These are phyloP conservation scores for Berkeleyomyces basicola DNA, from an alignment of 2,329 filamentous ascomycete genomes.

Conservation along the genomic window DNA sequence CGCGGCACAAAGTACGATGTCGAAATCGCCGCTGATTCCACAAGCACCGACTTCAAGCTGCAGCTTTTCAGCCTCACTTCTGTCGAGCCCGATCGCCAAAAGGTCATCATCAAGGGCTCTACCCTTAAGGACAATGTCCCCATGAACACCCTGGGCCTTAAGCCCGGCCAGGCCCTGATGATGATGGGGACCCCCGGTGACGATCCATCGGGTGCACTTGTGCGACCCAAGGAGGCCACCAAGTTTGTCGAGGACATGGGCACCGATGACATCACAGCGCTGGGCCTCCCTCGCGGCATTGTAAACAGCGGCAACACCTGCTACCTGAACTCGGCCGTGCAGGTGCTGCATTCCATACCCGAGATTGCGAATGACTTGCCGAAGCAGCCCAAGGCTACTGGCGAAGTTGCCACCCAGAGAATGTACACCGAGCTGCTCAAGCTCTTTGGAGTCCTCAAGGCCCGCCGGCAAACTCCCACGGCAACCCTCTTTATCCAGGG, in stretches of 20 bases:
- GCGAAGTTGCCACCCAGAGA: conserved; percentile 16
- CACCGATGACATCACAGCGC: conserved; percentile 68
- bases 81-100: conserved; percentile 91
- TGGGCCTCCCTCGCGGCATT: conserved; percentile 72
- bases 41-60: conserved; percentile 86
- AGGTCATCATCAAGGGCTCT: conserved; percentile 84
- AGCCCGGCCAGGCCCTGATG: conserved; percentile 75
- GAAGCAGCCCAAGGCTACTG: conserved; percentile 43
- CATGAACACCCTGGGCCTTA: conserved; percentile 68
- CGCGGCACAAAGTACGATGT: conserved; percentile 90
- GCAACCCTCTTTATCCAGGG: conserved; percentile 71
- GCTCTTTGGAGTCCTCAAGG: conserved; percentile 65
- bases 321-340: conserved; percentile 95
- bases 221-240: conserved; percentile 61
- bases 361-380: conserved; percentile 70
- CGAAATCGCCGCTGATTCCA: conserved; percentile 70
- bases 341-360: conserved; percentile 73
- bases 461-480: conserved; percentile 61
- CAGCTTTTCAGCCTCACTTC: conserved; percentile 91
- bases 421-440: conserved; percentile 14
- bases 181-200: conserved; percentile 86
- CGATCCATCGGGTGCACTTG: conserved; percentile 35
- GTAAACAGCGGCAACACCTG: conserved; percentile 94
- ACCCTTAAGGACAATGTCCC: conserved; percentile 92
- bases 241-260: conserved; percentile 98